Evolutionary conservation across 257 asterid genomes (phyloP).

Genomic region (Lycium ferocissimum): DNA sequence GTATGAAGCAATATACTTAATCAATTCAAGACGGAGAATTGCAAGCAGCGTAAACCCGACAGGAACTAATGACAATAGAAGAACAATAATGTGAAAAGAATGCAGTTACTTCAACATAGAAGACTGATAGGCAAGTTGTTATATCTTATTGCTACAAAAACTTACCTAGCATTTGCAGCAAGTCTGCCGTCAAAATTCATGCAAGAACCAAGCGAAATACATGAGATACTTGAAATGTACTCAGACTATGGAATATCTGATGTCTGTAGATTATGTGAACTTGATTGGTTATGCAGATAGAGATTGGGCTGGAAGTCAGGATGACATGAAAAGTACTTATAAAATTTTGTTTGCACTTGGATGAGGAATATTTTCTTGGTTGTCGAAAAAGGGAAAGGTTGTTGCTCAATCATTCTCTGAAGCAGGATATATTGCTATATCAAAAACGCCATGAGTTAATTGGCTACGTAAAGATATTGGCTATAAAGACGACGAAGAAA

Average conservation of each 20-base stretch:
- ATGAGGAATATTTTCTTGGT: conserved; percentile 18
- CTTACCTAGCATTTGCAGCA: not conserved
- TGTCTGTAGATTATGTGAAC: not conserved
- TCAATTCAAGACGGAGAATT: not conserved
- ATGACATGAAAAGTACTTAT: not conserved
- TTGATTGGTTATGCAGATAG: not conserved
- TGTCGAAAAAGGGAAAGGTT: not conserved
- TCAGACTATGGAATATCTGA: not conserved
- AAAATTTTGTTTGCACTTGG: conserved; percentile 4
- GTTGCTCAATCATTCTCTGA: conserved; percentile 17
- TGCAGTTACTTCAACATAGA: conserved; percentile 14
- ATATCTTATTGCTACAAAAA: not conserved
- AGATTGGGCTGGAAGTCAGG: not conserved
- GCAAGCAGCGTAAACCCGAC: not conserved
- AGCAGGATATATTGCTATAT: not conserved
- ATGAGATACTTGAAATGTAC: conserved; percentile 1
- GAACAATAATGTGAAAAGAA: conserved; percentile 12
- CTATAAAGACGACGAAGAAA: not conserved
- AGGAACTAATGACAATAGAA: not conserved
- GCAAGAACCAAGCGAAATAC: not conserved
- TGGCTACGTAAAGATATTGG: not conserved
- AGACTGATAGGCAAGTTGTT: not conserved
- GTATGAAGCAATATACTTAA: not conserved
- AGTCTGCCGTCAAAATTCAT: not conserved
- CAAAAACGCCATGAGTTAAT: not conserved